Evolutionary conservation across 768 basidiomycete genomes (phyloP), one percentile per base, ranked within the genome.

Genomic region (Mycena galericulata): DNA sequence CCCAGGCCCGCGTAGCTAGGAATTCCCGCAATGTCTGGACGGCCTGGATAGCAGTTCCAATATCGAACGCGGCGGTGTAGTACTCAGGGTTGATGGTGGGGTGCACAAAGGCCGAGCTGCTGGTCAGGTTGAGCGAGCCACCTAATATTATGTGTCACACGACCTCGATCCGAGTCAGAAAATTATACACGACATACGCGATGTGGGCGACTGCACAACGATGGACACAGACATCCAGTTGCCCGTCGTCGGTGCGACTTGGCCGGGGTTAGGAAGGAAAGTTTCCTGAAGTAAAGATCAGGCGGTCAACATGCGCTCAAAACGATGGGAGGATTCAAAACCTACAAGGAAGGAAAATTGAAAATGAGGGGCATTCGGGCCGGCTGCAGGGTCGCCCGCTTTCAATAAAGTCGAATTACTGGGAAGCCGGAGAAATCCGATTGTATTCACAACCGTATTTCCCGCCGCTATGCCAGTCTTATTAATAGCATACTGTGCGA

Each of bases 11-110:
- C 1, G 67, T 55, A 12, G 67, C 15, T 36, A 72, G 4, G 49
- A 72, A 64, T 5, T 11, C 26, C 1, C 14, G 18, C 14, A 47
- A 4, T 8, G 63, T 46, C 17, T 53, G 40, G 17, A 70, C 2
- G 2, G 63, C 62, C 10, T 65, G 40, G 32, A 70, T 30, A 0
- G 49, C 58, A 4, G 64, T 62, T 34, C 50, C 46, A 7, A 70
- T 65, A 17, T 70, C 69, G 55, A 70, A 70, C 4, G 64, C 38
- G 20, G 69, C 57, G 0, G 53, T 56, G 54, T 34, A 64, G 55
- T 51, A 70, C 2, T 46, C 64, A 18, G 69, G 69, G 53, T 70
- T 17, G 59, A 70, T 70, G 38, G 53, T 20, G 12, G 64, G 69
- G 43, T 70, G 60, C 18, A 27, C 60, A 32, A 70, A 70, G 10